A percentile compares a stretch with the other conserved stretches of the same genome.
Conservation (phyloP, 164 flowering plant species). For the Cinnamomum micranthum region DNA sequence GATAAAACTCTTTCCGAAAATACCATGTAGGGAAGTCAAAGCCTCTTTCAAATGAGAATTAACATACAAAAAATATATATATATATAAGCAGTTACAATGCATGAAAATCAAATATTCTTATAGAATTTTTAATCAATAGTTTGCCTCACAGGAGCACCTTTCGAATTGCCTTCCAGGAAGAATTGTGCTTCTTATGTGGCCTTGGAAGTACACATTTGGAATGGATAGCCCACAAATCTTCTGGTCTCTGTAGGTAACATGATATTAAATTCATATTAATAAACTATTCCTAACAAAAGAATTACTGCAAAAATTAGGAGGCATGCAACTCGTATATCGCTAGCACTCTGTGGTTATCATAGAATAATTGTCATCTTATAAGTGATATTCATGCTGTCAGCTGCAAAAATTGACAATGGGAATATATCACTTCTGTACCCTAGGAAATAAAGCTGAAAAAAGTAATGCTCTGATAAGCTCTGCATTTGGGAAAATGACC, state of each 20-base stretch:
- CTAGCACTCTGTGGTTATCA: neutral
- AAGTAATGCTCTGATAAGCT: neutral
- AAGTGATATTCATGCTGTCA: neutral
- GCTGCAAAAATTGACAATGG: neutral
- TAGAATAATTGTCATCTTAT: neutral
- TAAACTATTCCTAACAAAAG: neutral
- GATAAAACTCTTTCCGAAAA: no score
- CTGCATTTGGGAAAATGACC: neutral
- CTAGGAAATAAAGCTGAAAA: no score
- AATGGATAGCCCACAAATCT: slow-evolving; percentile 87
- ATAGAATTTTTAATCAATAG: neutral
- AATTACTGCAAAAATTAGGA: neutral
- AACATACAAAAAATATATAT: no score
- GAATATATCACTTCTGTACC: no score
- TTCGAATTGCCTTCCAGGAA: slow-evolving; percentile 81
- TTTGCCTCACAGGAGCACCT: slow-evolving; percentile 40
- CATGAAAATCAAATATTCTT: no score
- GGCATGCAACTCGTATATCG: neutral
- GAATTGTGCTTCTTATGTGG: slow-evolving; percentile 67
- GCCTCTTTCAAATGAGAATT: no score
- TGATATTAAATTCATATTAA: slow-evolving; percentile 1
- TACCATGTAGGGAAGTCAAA: no score
- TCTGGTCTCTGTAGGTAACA: slow-evolving; percentile 61
- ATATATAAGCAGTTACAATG: no score
- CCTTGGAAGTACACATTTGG: slow-evolving; percentile 65